phyloP scores from a whole-genome alignment of 306 rosid genomes.

The Arachis stenosperma region DNA sequence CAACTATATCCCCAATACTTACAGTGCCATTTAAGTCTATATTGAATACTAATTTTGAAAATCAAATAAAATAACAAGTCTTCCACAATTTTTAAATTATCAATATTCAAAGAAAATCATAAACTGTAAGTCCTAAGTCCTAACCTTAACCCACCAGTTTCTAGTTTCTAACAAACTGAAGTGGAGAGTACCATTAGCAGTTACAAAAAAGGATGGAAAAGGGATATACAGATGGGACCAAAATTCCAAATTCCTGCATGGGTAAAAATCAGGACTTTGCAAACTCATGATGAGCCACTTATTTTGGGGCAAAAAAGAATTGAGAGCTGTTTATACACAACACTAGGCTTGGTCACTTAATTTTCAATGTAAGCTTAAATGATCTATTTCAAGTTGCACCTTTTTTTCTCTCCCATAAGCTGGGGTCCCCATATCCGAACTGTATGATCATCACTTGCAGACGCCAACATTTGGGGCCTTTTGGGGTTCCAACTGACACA shows the following conservation, averaged over 20 bases:
- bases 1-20: too few relatives aligned
- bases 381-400: slow-evolving; percentile 40
- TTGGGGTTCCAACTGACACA: slow-evolving; percentile 93
- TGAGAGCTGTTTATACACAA: slow-evolving; percentile 42
- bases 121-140: slow-evolving; percentile 3
- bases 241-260: slow-evolving; percentile 34
- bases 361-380: slow-evolving; percentile 36
- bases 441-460: slow-evolving; percentile 85
- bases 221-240: slow-evolving; percentile 36
- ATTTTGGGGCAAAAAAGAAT: slow-evolving; percentile 9
- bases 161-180: slow-evolving; percentile 34
- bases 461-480: slow-evolving; percentile 86
- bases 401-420: slow-evolving; percentile 31
- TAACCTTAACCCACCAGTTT: slow-evolving; percentile 23
- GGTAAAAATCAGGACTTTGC: slow-evolving; percentile 46
- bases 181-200: slow-evolving; percentile 8
- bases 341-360: slow-evolving; percentile 26
- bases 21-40: too few relatives aligned
- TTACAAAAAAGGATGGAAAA: slow-evolving; percentile 10
- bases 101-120: too few relatives aligned
- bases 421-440: slow-evolving; percentile 93
- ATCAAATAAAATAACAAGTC: too few relatives aligned
- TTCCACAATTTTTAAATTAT: too few relatives aligned
- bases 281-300: slow-evolving; percentile 47
- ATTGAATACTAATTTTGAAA: too few relatives aligned